Evolutionary conservation across 306 rosid genomes (phyloP).

Genomic region (Lathyrus aphaca): DNA sequence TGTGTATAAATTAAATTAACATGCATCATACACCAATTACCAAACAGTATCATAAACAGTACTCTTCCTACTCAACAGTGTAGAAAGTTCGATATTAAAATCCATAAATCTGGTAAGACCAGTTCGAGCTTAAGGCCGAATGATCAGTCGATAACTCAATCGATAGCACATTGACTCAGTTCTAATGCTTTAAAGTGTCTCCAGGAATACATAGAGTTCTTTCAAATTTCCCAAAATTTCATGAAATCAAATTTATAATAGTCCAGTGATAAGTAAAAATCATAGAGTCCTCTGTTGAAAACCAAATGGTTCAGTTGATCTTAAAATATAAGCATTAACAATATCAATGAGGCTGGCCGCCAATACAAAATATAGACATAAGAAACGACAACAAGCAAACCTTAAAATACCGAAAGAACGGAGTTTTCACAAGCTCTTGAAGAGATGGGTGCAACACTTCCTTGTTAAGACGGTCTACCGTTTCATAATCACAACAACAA

Average conservation of each 20-base stretch:
- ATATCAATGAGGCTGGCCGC: not conserved
- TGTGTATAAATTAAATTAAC: slow-evolving; percentile 1
- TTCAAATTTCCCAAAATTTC: slow-evolving; percentile 15
- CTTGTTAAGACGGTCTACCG: slow-evolving; percentile 55
- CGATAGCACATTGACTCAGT: not conserved
- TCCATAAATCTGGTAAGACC: slow-evolving; percentile 1
- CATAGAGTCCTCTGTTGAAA: not conserved
- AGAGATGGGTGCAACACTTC: slow-evolving; percentile 63
- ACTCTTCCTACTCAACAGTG: not conserved
- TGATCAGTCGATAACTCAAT: slow-evolving; percentile 13
- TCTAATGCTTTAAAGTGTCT: slow-evolving; percentile 5
- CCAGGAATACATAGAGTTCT: not conserved
- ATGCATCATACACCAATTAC: slow-evolving; percentile 13
- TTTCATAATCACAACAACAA: slow-evolving; percentile 75
- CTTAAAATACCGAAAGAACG: slow-evolving; percentile 73
- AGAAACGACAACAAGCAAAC: slow-evolving; percentile 37
- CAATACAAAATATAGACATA: slow-evolving; percentile 12
- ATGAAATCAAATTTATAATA: slow-evolving; percentile 25
- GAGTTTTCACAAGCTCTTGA: slow-evolving; percentile 63
- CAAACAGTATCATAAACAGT: not conserved
- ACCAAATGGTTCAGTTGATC: not conserved
- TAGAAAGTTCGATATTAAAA: not conserved
- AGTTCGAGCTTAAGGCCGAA: slow-evolving; percentile 16
- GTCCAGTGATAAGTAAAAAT: slow-evolving; percentile 2
- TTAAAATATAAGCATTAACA: slow-evolving; percentile 12